Base-by-base conservation (phyloP, 78 protist genomes). In the Dictyostelium purpureum region DNA sequence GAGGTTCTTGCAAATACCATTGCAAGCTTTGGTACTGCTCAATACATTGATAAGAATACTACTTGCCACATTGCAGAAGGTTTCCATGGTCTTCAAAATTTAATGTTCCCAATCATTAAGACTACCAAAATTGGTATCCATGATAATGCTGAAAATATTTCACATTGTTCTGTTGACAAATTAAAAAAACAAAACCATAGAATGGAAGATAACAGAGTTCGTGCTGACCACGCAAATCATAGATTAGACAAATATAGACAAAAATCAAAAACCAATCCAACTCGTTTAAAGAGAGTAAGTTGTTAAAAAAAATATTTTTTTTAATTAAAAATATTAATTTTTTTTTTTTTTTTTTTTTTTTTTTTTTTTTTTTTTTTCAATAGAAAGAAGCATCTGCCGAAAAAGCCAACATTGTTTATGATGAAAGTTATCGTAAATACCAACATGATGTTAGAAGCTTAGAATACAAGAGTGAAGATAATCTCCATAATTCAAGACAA, bases 101-200 rank as follows among this genome's bases (percentile, higher is more conserved):
- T 79, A 18, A 26, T 66, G 26, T 49, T 16, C n/a, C 88, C 88
- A 66, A 66, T 79, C 9, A 66, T 79, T 26, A 49, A 79, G 49
- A 47, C 76, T 7, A 54, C 88, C 11, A 79, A 79, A 33, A 31
- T 70, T 66, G 88, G 88, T 35, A 21, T 79, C 1, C 70, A 42
- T 49, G 77, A 71, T 49, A 33, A 61, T 49, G 42, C 79, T 69
- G 69, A 66, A 81, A 66, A 26, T 6, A 52, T 81, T 19, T 69
- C 56, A 5, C 56, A 66, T 2, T 52, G 57, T 37, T 61, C 56
- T 42, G 70, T 81, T 66, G 79, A 21, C 7, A 38, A 24, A 61
- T 28, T 59, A 40, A 78, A 61, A 31, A 61, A 78, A 61, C 66
- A 19, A 57, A 67, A 78, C 5, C 37, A 57, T 18, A 42, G 35